Evolutionary conservation across 2,329 filamentous ascomycete genomes (phyloP).

Genomic region (Talaromyces albobiverticillius): DNA sequence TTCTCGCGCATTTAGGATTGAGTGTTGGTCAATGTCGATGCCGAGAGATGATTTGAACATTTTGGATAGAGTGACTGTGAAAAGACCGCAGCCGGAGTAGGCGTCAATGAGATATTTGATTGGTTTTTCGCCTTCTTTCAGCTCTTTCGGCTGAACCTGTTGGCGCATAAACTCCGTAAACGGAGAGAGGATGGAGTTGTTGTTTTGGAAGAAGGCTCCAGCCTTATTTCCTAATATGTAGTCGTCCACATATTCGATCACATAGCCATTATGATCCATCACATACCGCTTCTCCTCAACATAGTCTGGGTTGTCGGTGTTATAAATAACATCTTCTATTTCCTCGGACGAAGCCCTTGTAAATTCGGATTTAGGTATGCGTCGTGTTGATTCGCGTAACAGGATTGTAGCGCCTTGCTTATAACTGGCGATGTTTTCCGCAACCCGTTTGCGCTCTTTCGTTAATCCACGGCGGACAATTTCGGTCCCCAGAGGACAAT

Average conservation of each 20-base stretch:
- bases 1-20: conserved; percentile 71
- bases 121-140: conserved; percentile 31
- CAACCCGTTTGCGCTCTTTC: conserved; percentile 73
- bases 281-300: conserved; percentile 84
- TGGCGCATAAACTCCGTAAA: conserved; percentile 87
- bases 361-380: conserved; percentile 36
- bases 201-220: conserved; percentile 98
- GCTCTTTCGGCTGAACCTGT: conserved; percentile 61
- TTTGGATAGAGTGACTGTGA: conserved; percentile 87
- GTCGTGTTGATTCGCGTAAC: conserved; percentile 77
- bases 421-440: conserved; percentile 67
- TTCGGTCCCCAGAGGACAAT: conserved; percentile 91
- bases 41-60: conserved; percentile 78
- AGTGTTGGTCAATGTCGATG: conserved; percentile 81
- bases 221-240: conserved; percentile 89
- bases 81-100: conserved; percentile 95
- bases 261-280: conserved; percentile 76
- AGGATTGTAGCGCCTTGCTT: conserved; percentile 82
- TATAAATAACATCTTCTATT: conserved; percentile 48
- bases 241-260: conserved; percentile 82
- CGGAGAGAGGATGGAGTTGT: conserved; percentile 88
- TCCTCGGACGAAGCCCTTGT: conserved; percentile 12
- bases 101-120: conserved; percentile 93
- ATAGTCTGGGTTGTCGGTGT: conserved; percentile 57
- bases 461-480: conserved; percentile 77